Evolutionary conservation across 768 basidiomycete species (phyloP).

Genomic region (Suillus ampliporus): DNA sequence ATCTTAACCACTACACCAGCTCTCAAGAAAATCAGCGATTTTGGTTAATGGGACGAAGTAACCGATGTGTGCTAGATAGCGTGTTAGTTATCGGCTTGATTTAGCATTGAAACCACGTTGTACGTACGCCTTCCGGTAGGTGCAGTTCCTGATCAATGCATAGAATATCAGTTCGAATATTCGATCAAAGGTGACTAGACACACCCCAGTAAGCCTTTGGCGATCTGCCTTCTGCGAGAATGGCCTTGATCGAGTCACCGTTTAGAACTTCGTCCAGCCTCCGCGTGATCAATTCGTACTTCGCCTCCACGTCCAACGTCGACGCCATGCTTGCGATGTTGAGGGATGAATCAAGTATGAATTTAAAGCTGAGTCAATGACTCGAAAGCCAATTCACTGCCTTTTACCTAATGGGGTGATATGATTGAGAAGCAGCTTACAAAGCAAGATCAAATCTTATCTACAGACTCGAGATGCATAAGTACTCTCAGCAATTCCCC

Average conservation of each 20-base stretch:
- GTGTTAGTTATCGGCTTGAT: background rate
- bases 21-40: slow-evolving; percentile 92
- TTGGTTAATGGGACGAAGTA: slow-evolving; percentile 96
- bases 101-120: background rate
- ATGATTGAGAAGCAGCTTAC: background rate
- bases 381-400: background rate
- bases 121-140: slow-evolving; percentile 91
- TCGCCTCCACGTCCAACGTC: slow-evolving; percentile 43
- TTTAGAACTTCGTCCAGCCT: slow-evolving; percentile 88
- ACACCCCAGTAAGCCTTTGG: slow-evolving; percentile 93
- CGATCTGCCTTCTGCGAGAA: slow-evolving; percentile 75
- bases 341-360: slow-evolving; percentile 1
- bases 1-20: slow-evolving; percentile 92
- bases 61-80: slow-evolving; percentile 85
- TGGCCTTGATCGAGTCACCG: slow-evolving; percentile 79
- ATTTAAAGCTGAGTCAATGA: background rate
- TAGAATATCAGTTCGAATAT: slow-evolving; percentile 4
- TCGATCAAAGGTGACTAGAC: slow-evolving; percentile 34
- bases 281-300: slow-evolving; percentile 84
- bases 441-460: background rate
- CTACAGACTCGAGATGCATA: too few relatives aligned
- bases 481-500: too few relatives aligned
- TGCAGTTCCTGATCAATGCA: slow-evolving; percentile 70
- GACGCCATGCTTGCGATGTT: slow-evolving; percentile 33
- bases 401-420: slow-evolving; percentile 9